Evolutionary conservation across 257 asterid genomes (phyloP), one percentile per base, ranked within the genome.

Genomic region (Gentiana straminea): DNA sequence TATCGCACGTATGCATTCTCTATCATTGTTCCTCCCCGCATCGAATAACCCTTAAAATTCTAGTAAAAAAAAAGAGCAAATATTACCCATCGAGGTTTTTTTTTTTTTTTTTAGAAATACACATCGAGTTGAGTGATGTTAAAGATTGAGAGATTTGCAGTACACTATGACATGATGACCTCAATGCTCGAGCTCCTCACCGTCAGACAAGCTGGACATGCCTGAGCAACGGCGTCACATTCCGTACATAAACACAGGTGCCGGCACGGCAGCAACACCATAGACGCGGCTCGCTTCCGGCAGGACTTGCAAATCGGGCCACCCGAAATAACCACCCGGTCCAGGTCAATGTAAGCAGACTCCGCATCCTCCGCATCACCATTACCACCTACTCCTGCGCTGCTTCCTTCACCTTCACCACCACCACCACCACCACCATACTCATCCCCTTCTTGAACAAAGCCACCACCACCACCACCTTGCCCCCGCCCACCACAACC

Each of bases 301-400:
- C 84, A 77, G 15, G 62, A 69, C 67, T 67, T 69, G 57, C 83
- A 77, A 59, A 68, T 36, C 71, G 76, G 72, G 0, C 74, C 76
- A 2, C 60, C 34, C 58, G 59, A 51, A 32, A 46, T 78, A 24
- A 24, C 24, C 2, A 78, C 79, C 55, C 81, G 62, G 59, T 78
- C 84, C 51, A 79, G 81, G 51, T 78, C 84, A 61, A 78, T 49
- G 65, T 66, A 78, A 37, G 66, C 79, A 2, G 84, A 78, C 57
- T 74, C 84, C 2, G 81, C 84, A 13, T 78, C 84, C 58, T 78
- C 84, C 10, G 77, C 75, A 6, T 73, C 79, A 1, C 69, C 74
- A 24, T 24, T 24, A 24, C 24, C 24, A 24, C 0, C 24, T 24
- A 24, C 24, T 24, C 24, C 24, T 24, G 24, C 1, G 24, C 24